Base-by-base conservation (phyloP, 106 monocot genomes). In the Amphibolis antarctica region DNA sequence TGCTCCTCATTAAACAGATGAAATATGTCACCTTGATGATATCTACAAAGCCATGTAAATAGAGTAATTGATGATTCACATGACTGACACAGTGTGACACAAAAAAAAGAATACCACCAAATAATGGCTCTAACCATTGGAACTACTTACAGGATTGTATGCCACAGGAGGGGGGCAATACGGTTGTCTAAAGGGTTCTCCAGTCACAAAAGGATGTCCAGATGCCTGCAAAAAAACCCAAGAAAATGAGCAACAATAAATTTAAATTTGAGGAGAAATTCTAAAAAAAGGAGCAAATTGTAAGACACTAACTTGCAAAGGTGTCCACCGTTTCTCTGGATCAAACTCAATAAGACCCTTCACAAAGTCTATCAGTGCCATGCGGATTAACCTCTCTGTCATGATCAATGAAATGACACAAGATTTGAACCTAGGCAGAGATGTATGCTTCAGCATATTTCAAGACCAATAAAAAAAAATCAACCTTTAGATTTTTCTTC, bases 181-280 rank as follows among this genome's bases (percentile, higher is more conserved):
- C 1, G 98, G 84, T 45, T 76, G 60, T 44, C 62, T 79, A 44
- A 98, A 87, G 3, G 84, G 76, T 78, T 98, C 85, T 12, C 98
- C 98, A 64, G 98, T 98, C 27, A 98, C 70, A 79, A 98, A 98
- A 65, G 98, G 98, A 81, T 98, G 98, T 52, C 71, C 66, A 44
- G 87, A 87, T 62, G 98, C 98, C 98, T 96, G 77, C 53, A n/a
- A 62, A 43, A 36, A 43, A 25, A 9, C 29, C 19, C 21, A n/a
- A 63, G 19, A 56, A 3, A 53, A n/a, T n/a, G 42, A 9, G 55
- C 5, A 12, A 27, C n/a, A 29, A 14, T 24, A n/a, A 23, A 56
- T 15, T 28, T 30, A 57, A 25, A 70, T 2, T 47, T 36, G 22
- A 2, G 20, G 30, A 55, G 9, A 20, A 27, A 26, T 44, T 42